These are phyloP conservation scores for Vaccinium vitisidaea DNA, from an alignment of 148 eudicot genomes.

Conservation along the genomic window DNA sequence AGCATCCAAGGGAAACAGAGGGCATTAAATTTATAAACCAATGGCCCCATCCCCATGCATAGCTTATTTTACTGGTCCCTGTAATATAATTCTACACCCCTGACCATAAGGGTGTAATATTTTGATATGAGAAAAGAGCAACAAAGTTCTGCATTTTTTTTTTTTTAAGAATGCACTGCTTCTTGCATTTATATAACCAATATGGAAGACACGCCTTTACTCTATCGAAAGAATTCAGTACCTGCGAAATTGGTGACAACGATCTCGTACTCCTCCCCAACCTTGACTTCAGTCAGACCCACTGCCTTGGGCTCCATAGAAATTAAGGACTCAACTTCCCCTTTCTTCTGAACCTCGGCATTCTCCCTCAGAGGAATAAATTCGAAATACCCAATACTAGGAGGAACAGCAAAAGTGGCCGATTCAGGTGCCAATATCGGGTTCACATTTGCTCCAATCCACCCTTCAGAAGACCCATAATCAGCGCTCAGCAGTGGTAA, in stretches of 20 bases:
- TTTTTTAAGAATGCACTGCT: too few relatives aligned
- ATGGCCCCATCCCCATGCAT: conserved; percentile 6
- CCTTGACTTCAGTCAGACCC: conserved; percentile 70
- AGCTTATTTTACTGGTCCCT: neutral
- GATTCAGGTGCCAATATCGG: conserved; percentile 75
- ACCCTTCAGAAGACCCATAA: conserved; percentile 93
- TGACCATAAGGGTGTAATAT: neutral
- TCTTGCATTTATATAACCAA: neutral
- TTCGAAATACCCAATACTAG: conserved; percentile 82
- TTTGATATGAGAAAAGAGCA: neutral
- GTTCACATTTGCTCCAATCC: conserved; percentile 90
- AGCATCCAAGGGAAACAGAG: conserved; percentile 6
- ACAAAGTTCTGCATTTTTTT: neutral
- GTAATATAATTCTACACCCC: neutral
- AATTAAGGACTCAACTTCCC: conserved; percentile 8
- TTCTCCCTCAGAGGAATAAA: conserved; percentile 65
- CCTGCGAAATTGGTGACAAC: conserved; percentile 86
- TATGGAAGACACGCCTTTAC: neutral
- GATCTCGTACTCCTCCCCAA: conserved; percentile 93
- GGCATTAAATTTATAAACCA: neutral
- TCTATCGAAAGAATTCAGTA: conserved; percentile 17
- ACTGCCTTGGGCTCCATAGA: conserved; percentile 50
- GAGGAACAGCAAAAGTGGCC: conserved; percentile 80
- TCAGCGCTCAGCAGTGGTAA: conserved; percentile 77
- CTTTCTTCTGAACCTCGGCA: conserved; percentile 23